Evolutionary conservation across 1,284 basidiomycete genomes (phyloP), one percentile per base, ranked within the genome.

Genomic region (Vanrija humicola): DNA sequence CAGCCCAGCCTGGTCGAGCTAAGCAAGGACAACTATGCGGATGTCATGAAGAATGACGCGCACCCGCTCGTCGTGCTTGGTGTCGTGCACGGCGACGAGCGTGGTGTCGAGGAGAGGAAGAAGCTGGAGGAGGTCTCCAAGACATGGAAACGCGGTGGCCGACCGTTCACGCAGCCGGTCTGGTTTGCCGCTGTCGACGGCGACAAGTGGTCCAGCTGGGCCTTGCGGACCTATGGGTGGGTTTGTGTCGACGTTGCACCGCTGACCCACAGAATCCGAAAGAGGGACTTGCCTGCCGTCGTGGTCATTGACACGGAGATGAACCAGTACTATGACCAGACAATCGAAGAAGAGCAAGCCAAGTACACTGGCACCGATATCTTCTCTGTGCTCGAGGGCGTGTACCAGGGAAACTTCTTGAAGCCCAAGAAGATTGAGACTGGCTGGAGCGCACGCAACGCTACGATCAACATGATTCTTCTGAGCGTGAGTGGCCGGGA

Each of bases 151-250:
- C 66, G 66, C 46, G 73, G 74, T 14, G 72, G 73, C 16, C 64
- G 69, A 49, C 54, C 53, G 28, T 71, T 70, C 43, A 77, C 73
- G 9, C 78, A 83, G 46, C 83, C 86, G 15, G 86, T 94, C 0
- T 82, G 91, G 50, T 95, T 93, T 74, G 82, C 86, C 8, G 89
- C 86, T 84, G 91, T 94, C 82, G 88, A 95, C 67, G 82, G 79
- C 0, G 84, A 84, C 23, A 82, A 81, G 69, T 94, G 91, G 90
- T 79, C 76, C 18, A 85, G 82, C 52, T 95, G 90, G 90, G 78
- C 94, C 75, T 90, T 88, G 79, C 85, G 84, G 62, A 90, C 90
- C 83, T 95, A 94, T 73, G 85, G 86, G 72, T 72, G 52, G 48
- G 70, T 63, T 6, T n/a, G n/a, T n/a, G n/a, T n/a, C n/a, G n/a